Evolutionary conservation across 2,329 filamentous ascomycete species (phyloP), one percentile per base, ranked within the genome.

Genomic region (Coniochaeta pulveracea): DNA sequence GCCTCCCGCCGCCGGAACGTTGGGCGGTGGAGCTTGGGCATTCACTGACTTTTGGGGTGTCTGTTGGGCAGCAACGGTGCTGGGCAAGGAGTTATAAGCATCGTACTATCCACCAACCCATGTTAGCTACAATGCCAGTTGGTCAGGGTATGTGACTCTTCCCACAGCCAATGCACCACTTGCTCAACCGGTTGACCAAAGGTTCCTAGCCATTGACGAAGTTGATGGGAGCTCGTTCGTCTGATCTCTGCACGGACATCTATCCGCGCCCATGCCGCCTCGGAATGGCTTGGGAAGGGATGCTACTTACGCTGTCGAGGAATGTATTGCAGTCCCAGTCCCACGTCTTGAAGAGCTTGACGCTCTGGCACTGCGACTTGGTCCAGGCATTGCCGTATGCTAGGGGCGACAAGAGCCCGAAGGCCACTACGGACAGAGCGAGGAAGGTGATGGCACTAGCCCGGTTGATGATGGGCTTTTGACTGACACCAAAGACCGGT

Each of bases 311-410:
- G 52, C 76, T 77, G 43, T 79, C 78, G 47, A 80, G 67, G 65
- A 98, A 98, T 39, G 74, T 88, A 57, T 93, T 94, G 72, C 91
- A 98, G 58, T 98, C 91, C 72, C 89, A 98, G 55, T 98, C 91
- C 91, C 91, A 98, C 2, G 76, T 80, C 37, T 71, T 65, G 52
- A 96, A 79, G 10, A 98, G 65, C 66, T 96, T 96, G 40, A 91
- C 80, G 36, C 76, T 76, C 45, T 76, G 78, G 69, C 91, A 98
- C 50, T 91, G 80, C 38, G 70, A 63, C 64, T 85, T 83, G 33
- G 89, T 98, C 91, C 91, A 98, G 33, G 77, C 66, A 54, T 93
- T 95, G 40, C 91, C 91, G 50, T 98, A 98, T 9, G 84, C 78
- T 23, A 98, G 68, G 24, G 91, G 91, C 8, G 88, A 76, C 55